A percentile compares a stretch with the other conserved stretches of the same genome.
Conservation (phyloP, 768 basidiomycete genomes). For the Leccinum subgranulosum region DNA sequence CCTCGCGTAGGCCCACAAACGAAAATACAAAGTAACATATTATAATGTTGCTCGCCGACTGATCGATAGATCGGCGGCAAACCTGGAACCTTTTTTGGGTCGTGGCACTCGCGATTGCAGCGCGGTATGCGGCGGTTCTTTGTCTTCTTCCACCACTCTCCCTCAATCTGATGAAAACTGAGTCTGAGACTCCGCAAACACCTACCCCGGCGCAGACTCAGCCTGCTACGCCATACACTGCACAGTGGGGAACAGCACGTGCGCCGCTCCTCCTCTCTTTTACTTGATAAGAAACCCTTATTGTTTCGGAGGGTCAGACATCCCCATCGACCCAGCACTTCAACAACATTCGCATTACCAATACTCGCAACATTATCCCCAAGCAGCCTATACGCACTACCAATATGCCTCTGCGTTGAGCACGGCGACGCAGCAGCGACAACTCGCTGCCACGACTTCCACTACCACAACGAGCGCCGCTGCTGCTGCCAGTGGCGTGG, state of each 20-base stretch:
- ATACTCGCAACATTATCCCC: constrained; percentile 37
- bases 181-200: constrained; percentile 36
- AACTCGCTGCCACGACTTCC: constrained; percentile 13
- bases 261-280: constrained; percentile 15
- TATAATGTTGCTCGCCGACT: no score
- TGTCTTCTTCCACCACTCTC: no score
- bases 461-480: constrained; percentile 21
- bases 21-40: no score
- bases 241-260: constrained; percentile 42
- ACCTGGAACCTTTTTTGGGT: no score
- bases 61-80: no score
- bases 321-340: constrained; percentile 66
- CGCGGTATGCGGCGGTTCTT: no score
- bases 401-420: constrained; percentile 31
- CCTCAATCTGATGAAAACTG: constrained; percentile 38
- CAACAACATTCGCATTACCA: constrained; percentile 57
- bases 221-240: constrained; percentile 29
- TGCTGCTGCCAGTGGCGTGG: constrained; percentile 38
- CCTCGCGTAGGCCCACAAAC: no score
- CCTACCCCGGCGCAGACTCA: constrained; percentile 32
- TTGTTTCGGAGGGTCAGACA: constrained; percentile 37
- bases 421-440: constrained; percentile 23
- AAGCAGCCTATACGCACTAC: constrained; percentile 44
- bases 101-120: no score
- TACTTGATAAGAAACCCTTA: background rate